Conservation (phyloP, 305 asterid species). For the Rubia peregrina region DNA sequence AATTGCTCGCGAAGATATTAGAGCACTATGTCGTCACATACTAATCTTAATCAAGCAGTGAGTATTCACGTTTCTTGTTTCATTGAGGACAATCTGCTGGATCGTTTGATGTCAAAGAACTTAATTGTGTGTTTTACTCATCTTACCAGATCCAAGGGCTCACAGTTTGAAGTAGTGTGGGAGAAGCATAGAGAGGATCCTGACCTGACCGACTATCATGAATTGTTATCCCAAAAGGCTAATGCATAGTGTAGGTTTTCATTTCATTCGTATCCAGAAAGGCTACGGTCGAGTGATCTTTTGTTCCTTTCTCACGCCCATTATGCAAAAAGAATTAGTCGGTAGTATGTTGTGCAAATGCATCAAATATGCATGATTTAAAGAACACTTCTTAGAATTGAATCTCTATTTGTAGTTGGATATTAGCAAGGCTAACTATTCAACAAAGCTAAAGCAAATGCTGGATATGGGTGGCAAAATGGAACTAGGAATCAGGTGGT, state of each 20-base stretch:
- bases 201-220: conserved; percentile 43
- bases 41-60: conserved; percentile 56
- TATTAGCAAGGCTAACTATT: no score
- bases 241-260: conserved; percentile 21
- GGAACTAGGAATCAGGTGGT: background rate
- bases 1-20: conserved; percentile 59
- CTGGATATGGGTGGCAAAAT: no score
- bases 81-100: background rate
- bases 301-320: background rate
- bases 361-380: background rate
- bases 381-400: background rate
- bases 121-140: background rate
- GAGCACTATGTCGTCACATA: conserved; percentile 51
- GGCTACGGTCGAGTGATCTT: background rate
- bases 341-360: background rate
- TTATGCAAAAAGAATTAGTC: background rate
- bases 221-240: conserved; percentile 27
- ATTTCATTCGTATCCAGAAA: background rate
- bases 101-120: background rate
- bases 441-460: no score
- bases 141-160: conserved; percentile 44
- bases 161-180: conserved; percentile 62
- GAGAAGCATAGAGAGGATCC: conserved; percentile 77
- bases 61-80: conserved; percentile 22
- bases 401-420: background rate